A percentile compares a stretch with the other conserved stretches of the same genome.
phyloP scores from a whole-genome alignment of 257 asterid genomes.

The Plectranthus barbatus region DNA sequence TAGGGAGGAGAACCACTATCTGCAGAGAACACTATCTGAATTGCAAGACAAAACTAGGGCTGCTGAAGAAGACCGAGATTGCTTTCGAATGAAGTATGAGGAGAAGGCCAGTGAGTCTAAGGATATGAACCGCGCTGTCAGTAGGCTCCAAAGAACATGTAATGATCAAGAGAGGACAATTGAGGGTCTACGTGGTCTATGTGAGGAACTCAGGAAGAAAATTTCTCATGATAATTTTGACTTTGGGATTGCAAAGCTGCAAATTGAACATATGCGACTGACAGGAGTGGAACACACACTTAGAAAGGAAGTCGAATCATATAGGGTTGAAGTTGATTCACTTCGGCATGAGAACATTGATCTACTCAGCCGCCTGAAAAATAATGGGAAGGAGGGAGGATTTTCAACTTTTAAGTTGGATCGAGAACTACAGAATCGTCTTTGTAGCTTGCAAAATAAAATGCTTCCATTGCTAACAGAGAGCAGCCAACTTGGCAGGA shows the following conservation, averaged over 20 bases:
- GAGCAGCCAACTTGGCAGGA: constrained; percentile 64
- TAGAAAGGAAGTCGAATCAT: constrained; percentile 89
- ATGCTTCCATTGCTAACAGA: constrained; percentile 62
- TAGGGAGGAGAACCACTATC: constrained; percentile 42
- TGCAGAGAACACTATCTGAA: constrained; percentile 50
- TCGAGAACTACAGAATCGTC: constrained; percentile 60
- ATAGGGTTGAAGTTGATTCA: constrained; percentile 57
- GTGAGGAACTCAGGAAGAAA: constrained; percentile 71
- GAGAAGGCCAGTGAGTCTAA: constrained; percentile 76
- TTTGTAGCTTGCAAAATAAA: constrained; percentile 67
- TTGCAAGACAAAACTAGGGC: constrained; percentile 50
- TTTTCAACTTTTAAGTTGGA: constrained; percentile 75
- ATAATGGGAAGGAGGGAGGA: constrained; percentile 48
- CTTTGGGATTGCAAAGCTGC: constrained; percentile 54
- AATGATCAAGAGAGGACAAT: constrained; percentile 88
- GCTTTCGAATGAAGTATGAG: constrained; percentile 54
- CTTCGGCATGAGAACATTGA: constrained; percentile 85
- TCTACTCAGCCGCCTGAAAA: constrained; percentile 69
- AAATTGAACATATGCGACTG: constrained; percentile 71
- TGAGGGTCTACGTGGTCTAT: constrained; percentile 67
- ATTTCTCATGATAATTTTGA: constrained; percentile 35
- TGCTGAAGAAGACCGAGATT: constrained; percentile 67
- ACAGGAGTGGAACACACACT: constrained; percentile 78
- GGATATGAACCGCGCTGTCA: constrained; percentile 72
- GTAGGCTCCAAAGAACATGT: constrained; percentile 75